phyloP scores from a whole-genome alignment of 306 rosid genomes.

The Sechiopsis laciniata region DNA sequence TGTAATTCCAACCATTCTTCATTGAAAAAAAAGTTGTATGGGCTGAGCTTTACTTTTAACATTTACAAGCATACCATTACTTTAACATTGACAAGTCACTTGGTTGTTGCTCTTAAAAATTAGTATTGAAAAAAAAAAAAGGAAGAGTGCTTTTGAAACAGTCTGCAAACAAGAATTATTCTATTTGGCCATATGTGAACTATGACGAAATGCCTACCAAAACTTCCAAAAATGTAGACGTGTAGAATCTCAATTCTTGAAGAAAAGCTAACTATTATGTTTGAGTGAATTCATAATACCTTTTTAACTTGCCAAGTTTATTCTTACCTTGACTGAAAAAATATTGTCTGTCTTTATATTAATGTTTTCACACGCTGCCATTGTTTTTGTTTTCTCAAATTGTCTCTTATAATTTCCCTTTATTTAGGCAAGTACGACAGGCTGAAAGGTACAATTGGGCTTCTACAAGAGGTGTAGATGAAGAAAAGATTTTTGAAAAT shows the following conservation, averaged over 20 bases:
- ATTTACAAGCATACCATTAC: too few species aligned
- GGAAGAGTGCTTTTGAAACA: neutral
- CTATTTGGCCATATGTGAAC: neutral
- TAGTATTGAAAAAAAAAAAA: neutral
- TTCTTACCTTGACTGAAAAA: neutral
- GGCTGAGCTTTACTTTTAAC: too few species aligned
- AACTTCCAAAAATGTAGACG: neutral
- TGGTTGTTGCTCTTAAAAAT: neutral
- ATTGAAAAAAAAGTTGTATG: too few species aligned
- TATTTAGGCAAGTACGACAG: constrained; percentile 57
- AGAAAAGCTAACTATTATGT: neutral
- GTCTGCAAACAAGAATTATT: neutral
- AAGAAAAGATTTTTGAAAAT: constrained; percentile 63
- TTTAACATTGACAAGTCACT: neutral
- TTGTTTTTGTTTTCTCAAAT: neutral
- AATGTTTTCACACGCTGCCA: neutral
- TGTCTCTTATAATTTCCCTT: constrained; percentile 19
- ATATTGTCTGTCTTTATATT: neutral
- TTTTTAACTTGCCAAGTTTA: neutral
- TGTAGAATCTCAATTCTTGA: neutral
- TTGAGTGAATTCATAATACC: neutral
- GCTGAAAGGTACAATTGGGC: constrained; percentile 84
- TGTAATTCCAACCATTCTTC: too few species aligned
- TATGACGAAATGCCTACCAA: neutral
- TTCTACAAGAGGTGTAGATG: constrained; percentile 90